A percentile compares a stretch with the other conserved stretches of the same genome.
These are phyloP conservation scores for Macrolepiota albuminosa DNA, from an alignment of 768 basidiomycete species.

Conservation along the genomic window DNA sequence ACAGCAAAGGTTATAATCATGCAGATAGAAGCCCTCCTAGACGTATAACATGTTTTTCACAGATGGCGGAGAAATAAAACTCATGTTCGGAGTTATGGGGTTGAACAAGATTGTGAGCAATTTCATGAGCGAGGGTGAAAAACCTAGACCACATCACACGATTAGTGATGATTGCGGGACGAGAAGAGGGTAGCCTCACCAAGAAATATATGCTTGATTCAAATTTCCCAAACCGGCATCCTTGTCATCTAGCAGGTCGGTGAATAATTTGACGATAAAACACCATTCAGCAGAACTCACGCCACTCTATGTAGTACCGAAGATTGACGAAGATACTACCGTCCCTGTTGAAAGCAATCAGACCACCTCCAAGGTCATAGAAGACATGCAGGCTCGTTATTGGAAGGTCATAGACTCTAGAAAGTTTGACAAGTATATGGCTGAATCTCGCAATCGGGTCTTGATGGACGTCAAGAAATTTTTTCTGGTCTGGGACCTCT, in stretches of 20 bases:
- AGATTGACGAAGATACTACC: slow-evolving; percentile 88
- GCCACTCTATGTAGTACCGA: slow-evolving; percentile 83
- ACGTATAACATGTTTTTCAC: slow-evolving; percentile 55
- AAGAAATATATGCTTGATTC: slow-evolving; percentile 72
- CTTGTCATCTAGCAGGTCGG: slow-evolving; percentile 51
- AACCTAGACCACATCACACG: slow-evolving; percentile 48
- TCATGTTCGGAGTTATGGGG: slow-evolving; percentile 90
- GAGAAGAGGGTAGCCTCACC: slow-evolving; percentile 36
- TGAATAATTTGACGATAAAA: not conserved
- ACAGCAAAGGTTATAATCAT: not conserved
- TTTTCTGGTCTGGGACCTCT: slow-evolving; percentile 55
- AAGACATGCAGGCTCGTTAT: slow-evolving; percentile 79
- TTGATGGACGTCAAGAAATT: slow-evolving; percentile 48
- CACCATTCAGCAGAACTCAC: slow-evolving; percentile 41
- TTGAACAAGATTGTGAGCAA: slow-evolving; percentile 86
- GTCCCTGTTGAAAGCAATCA: slow-evolving; percentile 91
- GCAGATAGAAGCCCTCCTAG: slow-evolving; percentile 25
- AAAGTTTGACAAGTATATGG: slow-evolving; percentile 59
- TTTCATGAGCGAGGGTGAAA: slow-evolving; percentile 89
- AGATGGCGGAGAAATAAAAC: slow-evolving; percentile 91
- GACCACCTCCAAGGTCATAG: slow-evolving; percentile 70
- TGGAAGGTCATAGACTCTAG: slow-evolving; percentile 70
- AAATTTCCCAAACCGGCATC: slow-evolving; percentile 52
- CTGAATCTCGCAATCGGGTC: slow-evolving; percentile 69
- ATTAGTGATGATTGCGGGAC: not conserved